Base-by-base conservation (phyloP, 2,329 filamentous ascomycete genomes). In the Endoconidiophora polonica region DNA sequence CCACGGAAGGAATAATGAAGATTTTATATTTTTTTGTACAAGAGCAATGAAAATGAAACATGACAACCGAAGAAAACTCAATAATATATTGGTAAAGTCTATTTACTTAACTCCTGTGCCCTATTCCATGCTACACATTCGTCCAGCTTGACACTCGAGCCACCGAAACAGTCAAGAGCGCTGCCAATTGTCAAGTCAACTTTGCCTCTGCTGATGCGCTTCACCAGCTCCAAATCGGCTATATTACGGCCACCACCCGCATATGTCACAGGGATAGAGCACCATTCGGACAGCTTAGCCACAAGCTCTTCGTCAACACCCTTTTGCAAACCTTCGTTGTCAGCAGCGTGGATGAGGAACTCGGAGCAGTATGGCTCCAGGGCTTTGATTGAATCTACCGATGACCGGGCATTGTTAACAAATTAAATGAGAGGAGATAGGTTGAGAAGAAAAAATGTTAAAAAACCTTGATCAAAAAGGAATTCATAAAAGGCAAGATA, bases 151-250 rank as follows among this genome's bases (percentile, higher is more conserved):
- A 95, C 86, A 1, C 86, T 84, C 16, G 71, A 78, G 1, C 91
- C 91, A 6, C 91, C 91, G 63, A 98, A 98, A 56, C 94, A 87
- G 66, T 98, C 91, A 58, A 98, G 66, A 1, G 91, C 91, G 62
- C 91, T 96, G 10, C 91, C 91, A 61, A 96, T 96, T 0, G 91
- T 98, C 58, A 98, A 69, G 61, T 98, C 88, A 20, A 96, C 81
- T 61, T 79, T 86, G 24, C 86, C 87, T 36, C 66, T 64, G 63
- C 90, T 95, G 56, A 94, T 68, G 40, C 66, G 65, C 66, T 86
- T 83, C 7, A 98, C 91, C 36, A 78, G 71, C 53, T 91, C 84
- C 24, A 98, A 67, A 60, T 98, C 91, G 44, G 80, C 74, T 37
- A 96, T 67, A 58, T 78, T 80, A 49, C 86, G 76, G 39, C 86